Evolutionary conservation across 2,329 filamentous ascomycete genomes (phyloP).

Genomic region (Peltaster fructicola): DNA sequence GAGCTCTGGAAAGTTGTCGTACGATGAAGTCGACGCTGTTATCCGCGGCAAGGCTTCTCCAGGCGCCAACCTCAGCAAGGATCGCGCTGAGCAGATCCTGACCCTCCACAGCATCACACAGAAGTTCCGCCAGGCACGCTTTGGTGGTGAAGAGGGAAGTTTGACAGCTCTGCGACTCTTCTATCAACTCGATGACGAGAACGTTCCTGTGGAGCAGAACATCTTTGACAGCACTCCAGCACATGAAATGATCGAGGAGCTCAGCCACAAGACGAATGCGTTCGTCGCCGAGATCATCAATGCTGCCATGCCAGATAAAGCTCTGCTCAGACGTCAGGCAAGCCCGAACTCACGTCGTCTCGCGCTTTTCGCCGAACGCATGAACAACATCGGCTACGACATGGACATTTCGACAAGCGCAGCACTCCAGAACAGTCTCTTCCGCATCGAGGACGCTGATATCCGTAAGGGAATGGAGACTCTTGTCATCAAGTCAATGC

Average conservation of each 20-base stretch:
- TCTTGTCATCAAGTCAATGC: constrained; percentile 84
- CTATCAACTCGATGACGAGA: constrained; percentile 93
- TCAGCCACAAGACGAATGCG: constrained; percentile 82
- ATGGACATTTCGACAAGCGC: constrained; percentile 83
- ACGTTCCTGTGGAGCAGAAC: constrained; percentile 89
- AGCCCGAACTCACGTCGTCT: constrained; percentile 76
- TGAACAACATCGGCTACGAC: constrained; percentile 78
- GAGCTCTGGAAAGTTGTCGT: constrained; percentile 69
- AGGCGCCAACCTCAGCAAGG: constrained; percentile 39
- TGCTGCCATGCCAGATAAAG: constrained; percentile 71
- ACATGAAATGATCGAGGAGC: constrained; percentile 86
- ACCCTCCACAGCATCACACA: constrained; percentile 65
- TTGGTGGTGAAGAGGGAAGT: constrained; percentile 55
- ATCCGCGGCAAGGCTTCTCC: constrained; percentile 42
- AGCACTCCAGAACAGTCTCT: constrained; percentile 81
- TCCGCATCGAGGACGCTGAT: constrained; percentile 76
- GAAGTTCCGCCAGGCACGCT: constrained; percentile 77
- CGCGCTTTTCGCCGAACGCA: constrained; percentile 78
- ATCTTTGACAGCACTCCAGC: constrained; percentile 82
- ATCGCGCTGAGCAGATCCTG: constrained; percentile 59
- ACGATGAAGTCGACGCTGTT: constrained; percentile 71
- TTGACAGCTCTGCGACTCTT: constrained; percentile 76
- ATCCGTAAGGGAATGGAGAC: constrained; percentile 97
- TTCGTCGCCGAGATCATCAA: constrained; percentile 75
- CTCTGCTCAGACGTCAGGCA: constrained; percentile 71